Evolutionary conservation across 1,284 basidiomycete species (phyloP).

Genomic region (Tilletia setariae): DNA sequence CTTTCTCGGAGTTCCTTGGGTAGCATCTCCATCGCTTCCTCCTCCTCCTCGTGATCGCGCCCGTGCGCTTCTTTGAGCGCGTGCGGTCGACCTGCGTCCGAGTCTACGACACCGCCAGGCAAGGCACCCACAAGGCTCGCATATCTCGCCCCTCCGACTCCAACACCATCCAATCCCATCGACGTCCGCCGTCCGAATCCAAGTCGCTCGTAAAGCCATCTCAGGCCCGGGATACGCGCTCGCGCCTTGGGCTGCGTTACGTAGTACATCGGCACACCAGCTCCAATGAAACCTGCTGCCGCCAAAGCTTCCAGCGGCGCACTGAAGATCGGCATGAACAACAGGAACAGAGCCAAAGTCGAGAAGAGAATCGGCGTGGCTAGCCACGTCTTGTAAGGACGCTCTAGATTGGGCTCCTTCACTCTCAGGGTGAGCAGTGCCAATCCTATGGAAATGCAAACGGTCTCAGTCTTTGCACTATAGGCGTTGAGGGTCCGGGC

Average conservation of each 20-base stretch:
- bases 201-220: neutral
- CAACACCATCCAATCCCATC: conserved; percentile 5
- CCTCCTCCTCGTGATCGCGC: conserved; percentile 24
- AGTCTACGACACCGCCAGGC: neutral
- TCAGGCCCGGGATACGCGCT: neutral
- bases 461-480: conserved; percentile 61
- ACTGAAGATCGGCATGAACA: conserved; percentile 91
- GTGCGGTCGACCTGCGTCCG: neutral
- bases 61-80: conserved; percentile 9
- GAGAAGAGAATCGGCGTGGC: conserved; percentile 87
- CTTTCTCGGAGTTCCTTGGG: conserved; percentile 21
- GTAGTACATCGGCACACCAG: conserved; percentile 46
- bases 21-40: conserved; percentile 41
- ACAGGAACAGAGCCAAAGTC: conserved; percentile 80
- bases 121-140: neutral
- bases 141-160: neutral
- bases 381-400: conserved; percentile 72
- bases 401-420: conserved; percentile 82
- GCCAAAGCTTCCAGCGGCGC: conserved; percentile 70
- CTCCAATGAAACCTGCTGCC: conserved; percentile 38
- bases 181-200: conserved; percentile 6
- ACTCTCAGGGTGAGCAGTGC: conserved; percentile 82
- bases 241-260: conserved; percentile 34
- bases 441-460: conserved; percentile 58
- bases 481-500: too few relatives aligned